Percentiles rank a stretch among this genome's conserved stretches.
phyloP scores from a whole-genome alignment of 495 filamentous ascomycete genomes.

The Bacidia rubella region DNA sequence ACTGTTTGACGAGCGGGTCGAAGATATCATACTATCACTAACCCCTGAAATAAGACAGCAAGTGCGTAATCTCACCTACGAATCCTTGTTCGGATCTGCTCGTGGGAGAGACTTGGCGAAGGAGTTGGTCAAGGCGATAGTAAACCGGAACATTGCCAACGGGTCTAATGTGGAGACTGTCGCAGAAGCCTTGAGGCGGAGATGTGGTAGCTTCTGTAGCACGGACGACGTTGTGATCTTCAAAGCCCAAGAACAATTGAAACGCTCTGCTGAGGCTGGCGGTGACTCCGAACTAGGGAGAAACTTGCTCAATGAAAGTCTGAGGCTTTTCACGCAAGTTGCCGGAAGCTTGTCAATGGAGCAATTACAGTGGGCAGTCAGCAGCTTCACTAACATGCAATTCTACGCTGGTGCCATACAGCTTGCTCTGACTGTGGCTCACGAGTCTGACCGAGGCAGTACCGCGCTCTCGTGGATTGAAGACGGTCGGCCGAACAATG shows the following conservation, averaged over 20 bases:
- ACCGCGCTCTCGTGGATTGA: constrained; percentile 63
- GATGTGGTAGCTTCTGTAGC: constrained; percentile 93
- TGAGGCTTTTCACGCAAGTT: constrained; percentile 78
- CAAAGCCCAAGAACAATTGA: constrained; percentile 90
- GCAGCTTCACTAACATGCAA: constrained; percentile 61
- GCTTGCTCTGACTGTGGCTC: constrained; percentile 67
- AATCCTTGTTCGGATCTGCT: constrained; percentile 64
- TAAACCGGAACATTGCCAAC: constrained; percentile 90
- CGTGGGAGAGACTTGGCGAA: constrained; percentile 85
- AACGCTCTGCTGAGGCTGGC: constrained; percentile 66
- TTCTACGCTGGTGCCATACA: constrained; percentile 96
- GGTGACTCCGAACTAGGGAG: constrained; percentile 64
- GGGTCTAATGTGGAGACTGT: constrained; percentile 95
- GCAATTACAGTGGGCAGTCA: constrained; percentile 62
- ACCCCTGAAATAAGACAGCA: constrained; percentile 50
- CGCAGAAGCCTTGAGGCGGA: constrained; percentile 75
- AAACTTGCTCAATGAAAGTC: constrained; percentile 71
- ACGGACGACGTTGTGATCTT: constrained; percentile 94
- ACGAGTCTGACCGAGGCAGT: constrained; percentile 71
- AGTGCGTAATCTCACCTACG: constrained; percentile 67
- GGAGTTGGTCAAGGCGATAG: constrained; percentile 91
- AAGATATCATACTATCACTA: constrained; percentile 77
- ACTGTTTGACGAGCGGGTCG: constrained; percentile 80
- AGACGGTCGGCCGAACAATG: constrained; percentile 43
- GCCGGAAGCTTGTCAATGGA: constrained; percentile 66